Evolutionary conservation across 2,329 filamentous ascomycete species (phyloP).

Genomic region (Aspergillus sp.): DNA sequence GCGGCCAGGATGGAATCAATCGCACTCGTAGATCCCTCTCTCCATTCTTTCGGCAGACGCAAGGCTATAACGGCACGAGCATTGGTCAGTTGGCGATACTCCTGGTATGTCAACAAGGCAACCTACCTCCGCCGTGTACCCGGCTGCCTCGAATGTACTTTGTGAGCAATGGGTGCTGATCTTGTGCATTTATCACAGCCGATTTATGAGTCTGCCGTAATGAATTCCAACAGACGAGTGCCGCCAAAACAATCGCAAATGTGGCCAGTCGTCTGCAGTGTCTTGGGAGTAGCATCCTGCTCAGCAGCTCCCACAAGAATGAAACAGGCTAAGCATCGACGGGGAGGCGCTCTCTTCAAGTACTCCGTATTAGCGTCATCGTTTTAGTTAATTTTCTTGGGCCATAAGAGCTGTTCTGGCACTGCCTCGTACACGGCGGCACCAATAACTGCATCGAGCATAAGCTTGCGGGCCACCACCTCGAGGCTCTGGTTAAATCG

Average conservation of each 20-base stretch:
- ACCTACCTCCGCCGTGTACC: neutral
- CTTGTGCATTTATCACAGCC: neutral
- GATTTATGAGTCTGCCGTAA: neutral
- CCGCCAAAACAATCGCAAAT: neutral
- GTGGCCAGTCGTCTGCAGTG: neutral
- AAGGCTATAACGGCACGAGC: neutral
- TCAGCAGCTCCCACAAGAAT: neutral
- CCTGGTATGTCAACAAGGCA: neutral
- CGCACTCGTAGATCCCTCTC: no score
- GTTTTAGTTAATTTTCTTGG: no score
- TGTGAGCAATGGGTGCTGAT: neutral
- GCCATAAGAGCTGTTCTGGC: no score
- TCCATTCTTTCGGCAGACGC: neutral
- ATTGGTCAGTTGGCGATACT: neutral
- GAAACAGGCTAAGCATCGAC: neutral
- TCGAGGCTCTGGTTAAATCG: neutral
- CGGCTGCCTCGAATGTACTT: neutral
- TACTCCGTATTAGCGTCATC: neutral
- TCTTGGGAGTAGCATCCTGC: neutral
- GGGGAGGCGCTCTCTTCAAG: neutral
- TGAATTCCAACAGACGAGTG: neutral
- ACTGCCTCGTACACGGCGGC: no score
- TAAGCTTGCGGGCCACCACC: neutral
- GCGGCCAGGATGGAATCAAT: constrained; percentile 27
- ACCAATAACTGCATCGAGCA: neutral